Evolutionary conservation across 2,329 filamentous ascomycete species (phyloP).

Genomic region (Leptosphaerulina australis): DNA sequence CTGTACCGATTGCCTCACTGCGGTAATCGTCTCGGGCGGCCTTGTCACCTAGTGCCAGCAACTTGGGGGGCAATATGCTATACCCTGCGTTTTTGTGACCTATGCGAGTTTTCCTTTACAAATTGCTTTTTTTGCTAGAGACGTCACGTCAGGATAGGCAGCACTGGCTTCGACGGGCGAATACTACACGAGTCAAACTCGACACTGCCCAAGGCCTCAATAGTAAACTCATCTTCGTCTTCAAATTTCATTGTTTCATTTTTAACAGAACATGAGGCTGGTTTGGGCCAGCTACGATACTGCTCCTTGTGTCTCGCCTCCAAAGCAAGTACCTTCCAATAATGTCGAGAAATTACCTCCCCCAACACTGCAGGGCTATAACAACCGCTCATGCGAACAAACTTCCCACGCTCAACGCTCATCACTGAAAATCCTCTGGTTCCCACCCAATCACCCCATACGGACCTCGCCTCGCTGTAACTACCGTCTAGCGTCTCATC

Average conservation of each 20-base stretch:
- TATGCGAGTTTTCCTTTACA: not conserved
- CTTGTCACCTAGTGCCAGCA: not conserved
- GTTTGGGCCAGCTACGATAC: not conserved
- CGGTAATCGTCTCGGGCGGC: not conserved
- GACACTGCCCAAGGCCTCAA: not conserved
- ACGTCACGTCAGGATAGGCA: constrained; percentile 7
- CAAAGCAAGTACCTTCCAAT: not conserved
- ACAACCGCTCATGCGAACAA: not conserved
- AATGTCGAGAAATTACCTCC: constrained; percentile 1
- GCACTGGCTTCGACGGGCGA: not conserved
- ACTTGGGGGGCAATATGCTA: not conserved
- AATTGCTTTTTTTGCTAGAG: not conserved
- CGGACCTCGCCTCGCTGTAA: constrained; percentile 11
- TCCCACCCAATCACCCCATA: constrained; percentile 3
- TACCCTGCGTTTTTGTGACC: constrained; percentile 5
- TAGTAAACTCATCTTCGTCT: not conserved
- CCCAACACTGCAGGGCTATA: not conserved
- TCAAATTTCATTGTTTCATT: not conserved
- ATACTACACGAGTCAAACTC: too few species aligned
- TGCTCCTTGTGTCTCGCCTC: not conserved
- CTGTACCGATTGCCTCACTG: constrained; percentile 3
- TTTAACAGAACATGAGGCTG: not conserved
- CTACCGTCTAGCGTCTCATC: constrained; percentile 5
- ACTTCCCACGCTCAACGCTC: constrained; percentile 4
- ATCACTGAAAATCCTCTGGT: not conserved